Percentiles rank a stretch among this genome's conserved stretches.
phyloP scores from a whole-genome alignment of 164 flowering plant genomes.

The Annona cherimola region DNA sequence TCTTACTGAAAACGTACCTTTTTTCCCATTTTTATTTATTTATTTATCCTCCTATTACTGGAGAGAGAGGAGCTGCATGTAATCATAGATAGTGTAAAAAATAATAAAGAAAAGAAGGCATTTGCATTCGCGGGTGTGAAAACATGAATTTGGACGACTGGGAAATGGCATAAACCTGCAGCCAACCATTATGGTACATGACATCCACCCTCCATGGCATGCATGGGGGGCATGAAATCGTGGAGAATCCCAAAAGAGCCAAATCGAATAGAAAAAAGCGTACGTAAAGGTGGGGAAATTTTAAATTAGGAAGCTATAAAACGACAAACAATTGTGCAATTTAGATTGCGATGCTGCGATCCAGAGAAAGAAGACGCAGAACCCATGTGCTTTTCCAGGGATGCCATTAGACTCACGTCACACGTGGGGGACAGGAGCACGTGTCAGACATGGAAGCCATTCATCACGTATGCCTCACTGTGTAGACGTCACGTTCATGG shows the following conservation, averaged over 20 bases:
- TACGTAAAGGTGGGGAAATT: constrained; percentile 14
- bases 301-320: constrained; percentile 18
- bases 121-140: not conserved
- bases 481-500: not conserved
- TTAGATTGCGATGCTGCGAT: not conserved
- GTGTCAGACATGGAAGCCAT: not conserved
- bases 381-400: not conserved
- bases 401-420: not conserved
- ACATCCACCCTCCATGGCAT: constrained; percentile 14
- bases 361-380: not conserved
- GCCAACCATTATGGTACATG: not conserved
- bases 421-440: not conserved
- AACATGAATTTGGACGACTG: not conserved
- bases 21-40: too few species aligned
- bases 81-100: not conserved
- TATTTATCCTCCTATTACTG: not conserved
- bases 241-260: constrained; percentile 35
- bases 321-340: not conserved
- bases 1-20: too few species aligned
- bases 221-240: constrained; percentile 44
- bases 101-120: not conserved
- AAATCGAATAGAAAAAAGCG: constrained; percentile 22
- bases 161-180: not conserved
- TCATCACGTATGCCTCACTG: not conserved
- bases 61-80: not conserved